Base-by-base conservation (phyloP, 2,329 filamentous ascomycete species). In the Mariannaea sp. region DNA sequence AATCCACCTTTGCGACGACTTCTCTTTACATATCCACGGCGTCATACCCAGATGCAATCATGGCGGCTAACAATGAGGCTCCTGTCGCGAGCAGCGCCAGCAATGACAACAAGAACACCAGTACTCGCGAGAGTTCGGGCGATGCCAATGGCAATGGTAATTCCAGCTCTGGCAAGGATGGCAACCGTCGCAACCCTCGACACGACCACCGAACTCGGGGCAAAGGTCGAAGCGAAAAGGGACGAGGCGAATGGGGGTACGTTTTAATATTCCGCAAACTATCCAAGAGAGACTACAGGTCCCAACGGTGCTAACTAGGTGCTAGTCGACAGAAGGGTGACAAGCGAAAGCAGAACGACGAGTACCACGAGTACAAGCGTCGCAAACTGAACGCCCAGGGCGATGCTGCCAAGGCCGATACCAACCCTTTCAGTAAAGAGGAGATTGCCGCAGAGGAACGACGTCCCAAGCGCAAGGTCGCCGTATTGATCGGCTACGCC, bases 401-500 rank as follows among this genome's bases (percentile, higher is more conserved):
- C 59, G 69, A 72, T 22, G 53, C 61, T n/a, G 60, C 67, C 19
- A 64, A 69, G 27, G 61, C 43, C 38, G 67, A 66, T 12, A 54
- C 59, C 43, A 83, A 83, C 53, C 75, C 78, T 32, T 85, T 85
- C 64, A 74, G 76, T 48, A 82, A 89, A 64, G 91, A 94, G 59
- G 92, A 97, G 74, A 93, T 97, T 62, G 90, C 88, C 10, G 85
- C 86, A 40, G 94, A 99, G 71, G 87, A 88, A 70, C 86, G 93
- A 59, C 85, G 86, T 51, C 94, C 94, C 19, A 99, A 99, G 81
- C 87, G 90, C 73, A 99, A 99, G 77, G 93, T 97, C 43, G 94
- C 93, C 33, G 92, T 99, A 26, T 78, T 97, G 78, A 87, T 99
- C 64, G 94, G 94, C 13, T 99, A 99, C 73, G 92, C 92, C 5